A percentile compares a stretch with the other conserved stretches of the same genome.
These are phyloP conservation scores for Ustilago trichophora DNA, from an alignment of 1,284 basidiomycete genomes.

Conservation along the genomic window DNA sequence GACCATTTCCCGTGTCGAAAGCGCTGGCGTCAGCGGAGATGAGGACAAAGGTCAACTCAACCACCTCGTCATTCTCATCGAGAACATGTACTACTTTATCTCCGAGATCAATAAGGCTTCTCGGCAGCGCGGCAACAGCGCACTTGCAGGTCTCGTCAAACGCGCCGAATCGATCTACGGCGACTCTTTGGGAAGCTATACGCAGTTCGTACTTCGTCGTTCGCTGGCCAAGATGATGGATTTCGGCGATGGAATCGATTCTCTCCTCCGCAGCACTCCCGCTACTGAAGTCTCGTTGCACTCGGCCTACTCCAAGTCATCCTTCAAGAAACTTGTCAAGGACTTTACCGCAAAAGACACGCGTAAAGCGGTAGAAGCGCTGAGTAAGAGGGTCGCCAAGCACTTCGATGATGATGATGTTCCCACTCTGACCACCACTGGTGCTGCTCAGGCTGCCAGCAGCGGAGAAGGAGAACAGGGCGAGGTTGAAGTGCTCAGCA, in stretches of 20 bases:
- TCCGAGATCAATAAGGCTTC: slow-evolving; percentile 77
- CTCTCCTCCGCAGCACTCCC: slow-evolving; percentile 80
- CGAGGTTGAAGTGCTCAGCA: slow-evolving; percentile 34
- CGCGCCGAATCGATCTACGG: slow-evolving; percentile 84
- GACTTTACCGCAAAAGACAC: slow-evolving; percentile 88
- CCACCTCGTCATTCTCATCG: slow-evolving; percentile 93
- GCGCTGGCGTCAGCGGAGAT: slow-evolving; percentile 68
- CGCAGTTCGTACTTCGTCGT: slow-evolving; percentile 84
- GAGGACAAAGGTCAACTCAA: slow-evolving; percentile 92
- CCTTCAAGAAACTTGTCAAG: slow-evolving; percentile 84
- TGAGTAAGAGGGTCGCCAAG: slow-evolving; percentile 92
- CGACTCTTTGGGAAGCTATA: slow-evolving; percentile 84
- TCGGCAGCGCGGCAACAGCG: slow-evolving; percentile 34
- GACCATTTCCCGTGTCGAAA: slow-evolving; percentile 90
- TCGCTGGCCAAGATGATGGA: slow-evolving; percentile 90
- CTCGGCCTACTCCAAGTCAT: slow-evolving; percentile 78
- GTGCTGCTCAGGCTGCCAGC: background rate
- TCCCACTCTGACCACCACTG: background rate
- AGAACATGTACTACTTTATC: slow-evolving; percentile 95
- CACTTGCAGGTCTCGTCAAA: slow-evolving; percentile 75
- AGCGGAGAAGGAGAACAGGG: background rate
- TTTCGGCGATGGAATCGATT: slow-evolving; percentile 91
- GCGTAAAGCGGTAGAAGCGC: slow-evolving; percentile 79
- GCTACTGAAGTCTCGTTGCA: slow-evolving; percentile 82
- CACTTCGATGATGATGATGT: slow-evolving; percentile 80